Conservation (phyloP, 257 asterid species). For the Rhazya stricta region DNA sequence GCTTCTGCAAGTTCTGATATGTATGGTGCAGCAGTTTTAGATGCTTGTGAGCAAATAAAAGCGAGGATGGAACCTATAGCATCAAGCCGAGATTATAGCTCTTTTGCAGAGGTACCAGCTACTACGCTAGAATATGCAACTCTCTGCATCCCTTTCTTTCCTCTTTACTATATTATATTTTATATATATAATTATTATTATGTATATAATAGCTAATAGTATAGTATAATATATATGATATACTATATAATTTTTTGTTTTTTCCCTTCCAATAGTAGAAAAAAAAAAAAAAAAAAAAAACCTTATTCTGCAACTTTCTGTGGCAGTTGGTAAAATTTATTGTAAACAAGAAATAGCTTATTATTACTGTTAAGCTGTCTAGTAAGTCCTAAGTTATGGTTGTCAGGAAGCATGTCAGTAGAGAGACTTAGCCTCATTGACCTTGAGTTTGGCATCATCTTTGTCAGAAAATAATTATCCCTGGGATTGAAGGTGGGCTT, state of each 20-base stretch:
- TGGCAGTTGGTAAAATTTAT: background rate
- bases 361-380: no score
- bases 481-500: no score
- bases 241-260: background rate
- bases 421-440: no score
- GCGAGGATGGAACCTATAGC: constrained; percentile 77
- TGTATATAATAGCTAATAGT: no score
- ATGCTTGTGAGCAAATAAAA: constrained; percentile 93
- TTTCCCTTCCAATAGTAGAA: background rate
- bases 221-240: no score
- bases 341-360: no score
- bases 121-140: background rate
- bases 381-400: no score
- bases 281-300: background rate
- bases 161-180: no score
- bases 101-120: constrained; percentile 72
- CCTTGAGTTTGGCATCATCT: no score
- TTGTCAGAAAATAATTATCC: no score
- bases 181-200: no score
- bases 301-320: background rate
- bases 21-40: constrained; percentile 95
- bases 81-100: constrained; percentile 42
- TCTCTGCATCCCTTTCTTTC: background rate
- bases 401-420: no score
- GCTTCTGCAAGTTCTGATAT: constrained; percentile 99